Conservation (phyloP, 148 eudicot species). For the Salicornia ramosissima region DNA sequence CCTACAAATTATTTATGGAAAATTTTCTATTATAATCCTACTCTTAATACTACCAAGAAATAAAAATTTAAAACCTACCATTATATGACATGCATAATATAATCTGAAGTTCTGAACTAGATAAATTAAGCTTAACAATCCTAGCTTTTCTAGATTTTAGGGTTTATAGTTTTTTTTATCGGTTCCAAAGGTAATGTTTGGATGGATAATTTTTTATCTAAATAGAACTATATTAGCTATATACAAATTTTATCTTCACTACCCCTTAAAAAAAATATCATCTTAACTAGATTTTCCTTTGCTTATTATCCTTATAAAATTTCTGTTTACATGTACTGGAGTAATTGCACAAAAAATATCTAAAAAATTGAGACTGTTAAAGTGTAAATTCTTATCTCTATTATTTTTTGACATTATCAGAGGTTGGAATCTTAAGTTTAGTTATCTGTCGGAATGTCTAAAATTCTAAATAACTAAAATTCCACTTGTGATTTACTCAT, state of each 20-base stretch:
- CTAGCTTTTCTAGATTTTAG: neutral
- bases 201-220: too few relatives aligned
- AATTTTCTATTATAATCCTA: neutral
- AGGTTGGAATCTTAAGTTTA: too few relatives aligned
- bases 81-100: neutral
- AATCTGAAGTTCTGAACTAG: neutral
- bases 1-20: neutral
- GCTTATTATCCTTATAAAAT: neutral
- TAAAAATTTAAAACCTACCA: too few relatives aligned
- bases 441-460: neutral
- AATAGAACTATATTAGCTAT: too few relatives aligned
- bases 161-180: too few relatives aligned
- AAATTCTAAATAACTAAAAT: neutral
- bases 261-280: too few relatives aligned
- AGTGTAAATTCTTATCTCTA: too few relatives aligned
- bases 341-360: too few relatives aligned
- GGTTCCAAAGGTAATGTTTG: too few relatives aligned
- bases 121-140: neutral
- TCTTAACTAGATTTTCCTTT: neutral
- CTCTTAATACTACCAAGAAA: neutral
- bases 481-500: constrained; percentile 1
- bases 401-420: too few relatives aligned
- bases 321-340: neutral
- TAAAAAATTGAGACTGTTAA: neutral
- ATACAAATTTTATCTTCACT: too few relatives aligned